phyloP scores from a whole-genome alignment of 2,329 filamentous ascomycete genomes.

The Penicillium italicum region DNA sequence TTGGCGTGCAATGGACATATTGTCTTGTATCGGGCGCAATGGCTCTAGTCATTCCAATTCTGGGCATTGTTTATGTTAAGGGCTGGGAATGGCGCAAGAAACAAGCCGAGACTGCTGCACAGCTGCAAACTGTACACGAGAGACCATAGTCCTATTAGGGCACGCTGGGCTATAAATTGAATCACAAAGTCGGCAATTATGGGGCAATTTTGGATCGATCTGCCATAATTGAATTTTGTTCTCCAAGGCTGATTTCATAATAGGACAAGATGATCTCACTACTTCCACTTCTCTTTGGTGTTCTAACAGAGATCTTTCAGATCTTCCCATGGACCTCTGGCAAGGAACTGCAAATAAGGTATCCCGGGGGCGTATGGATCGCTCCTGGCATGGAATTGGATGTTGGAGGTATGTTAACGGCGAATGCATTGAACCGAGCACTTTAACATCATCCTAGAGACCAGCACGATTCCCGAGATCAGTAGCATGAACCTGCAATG shows the following conservation, averaged over 20 bases:
- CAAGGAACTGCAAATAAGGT: slow-evolving; percentile 17
- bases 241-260: neutral
- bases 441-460: slow-evolving; percentile 6
- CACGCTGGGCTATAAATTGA: neutral
- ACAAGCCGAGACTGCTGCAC: neutral
- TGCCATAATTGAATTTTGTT: too few species aligned
- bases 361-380: slow-evolving; percentile 19
- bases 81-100: slow-evolving; percentile 21
- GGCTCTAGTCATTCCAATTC: slow-evolving; percentile 11
- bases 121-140: neutral
- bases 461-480: slow-evolving; percentile 16
- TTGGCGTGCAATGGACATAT: slow-evolving; percentile 21
- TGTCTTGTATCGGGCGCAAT: slow-evolving; percentile 12
- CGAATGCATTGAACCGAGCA: neutral
- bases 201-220: too few species aligned
- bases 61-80: slow-evolving; percentile 18
- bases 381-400: slow-evolving; percentile 17
- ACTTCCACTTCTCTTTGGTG: neutral
- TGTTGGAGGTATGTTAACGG: slow-evolving; percentile 1
- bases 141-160: neutral
- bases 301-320: neutral
- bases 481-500: slow-evolving; percentile 10
- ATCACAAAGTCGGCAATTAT: too few species aligned
- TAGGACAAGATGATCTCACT: neutral
- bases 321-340: neutral